Evolutionary conservation across 2,329 filamentous ascomycete genomes (phyloP), one percentile per base, ranked within the genome.

Genomic region (Cladorrhinum sp.): DNA sequence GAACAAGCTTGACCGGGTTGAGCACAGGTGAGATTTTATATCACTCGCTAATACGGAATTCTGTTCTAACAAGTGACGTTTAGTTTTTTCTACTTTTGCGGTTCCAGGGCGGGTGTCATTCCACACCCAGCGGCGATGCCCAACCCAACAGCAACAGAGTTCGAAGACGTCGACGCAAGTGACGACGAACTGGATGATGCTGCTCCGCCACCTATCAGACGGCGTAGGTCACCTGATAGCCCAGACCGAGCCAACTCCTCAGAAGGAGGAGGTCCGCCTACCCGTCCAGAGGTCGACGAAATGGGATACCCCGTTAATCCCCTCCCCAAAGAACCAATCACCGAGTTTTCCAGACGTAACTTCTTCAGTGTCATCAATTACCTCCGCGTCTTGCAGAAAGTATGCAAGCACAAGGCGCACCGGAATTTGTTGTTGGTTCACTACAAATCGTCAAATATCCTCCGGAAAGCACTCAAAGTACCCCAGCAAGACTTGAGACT

Each of bases 311-410:
- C 92, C 0, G 83, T 88, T 59, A 84, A 84, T 61, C 83, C 88
- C 1, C 79, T 89, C 7, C 91, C 92, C 0, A 76, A 82, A 1
- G 83, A 88, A 62, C 92, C 92, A 27, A 93, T 98, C 64, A 96
- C 91, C 1, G 87, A 88, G 69, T 98, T 93, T 77, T 96, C 91
- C 12, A 92, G 91, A 75, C 91, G 95, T 68, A 96, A 96, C 74
- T 96, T 98, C 79, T 96, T 96, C 79, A 90, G 92, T 1, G 85
- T 90, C 50, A 97, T 97, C 79, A 98, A 96, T 76, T 93, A 96
- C 75, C 82, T 99, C 20, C 92, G 96, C 65, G 88, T 97, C 62
- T 91, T 99, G 85, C 95, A 99, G 72, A 99, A 99, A 77, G 90
- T 98, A 62, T 97, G 93, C 77, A 96, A 96, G 69, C 85, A 91